Base-by-base conservation (phyloP, 2,329 filamentous ascomycete genomes). In the Harringtonia lauricola region DNA sequence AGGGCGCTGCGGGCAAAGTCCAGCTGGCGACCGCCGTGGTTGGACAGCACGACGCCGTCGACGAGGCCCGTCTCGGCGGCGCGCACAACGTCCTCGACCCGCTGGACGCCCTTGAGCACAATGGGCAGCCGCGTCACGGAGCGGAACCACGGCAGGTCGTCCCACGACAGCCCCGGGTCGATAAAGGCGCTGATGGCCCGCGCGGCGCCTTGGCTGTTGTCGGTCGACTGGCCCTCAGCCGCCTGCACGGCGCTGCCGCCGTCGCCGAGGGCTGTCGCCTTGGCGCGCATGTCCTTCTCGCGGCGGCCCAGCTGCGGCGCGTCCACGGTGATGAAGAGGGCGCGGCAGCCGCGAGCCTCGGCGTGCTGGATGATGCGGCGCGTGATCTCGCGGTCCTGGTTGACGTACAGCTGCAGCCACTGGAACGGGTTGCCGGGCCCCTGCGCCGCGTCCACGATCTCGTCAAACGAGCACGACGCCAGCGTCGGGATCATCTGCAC, bases 401-500 rank as follows among this genome's bases (percentile, higher is more conserved):
- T 98, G 54, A 98, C 86, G 65, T 95, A 94, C 1, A 98, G 77
- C 66, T 98, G 92, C 52, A 98, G 71, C 92, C 92, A 98, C 64
- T 96, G 92, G 5, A 88, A 79, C 30, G 50, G 45, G 63, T 95
- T 89, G 49, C 83, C 81, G 36, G 76, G 84, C 50, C 76, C 70
- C 29, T 36, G 44, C 26, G 73, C 76, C 17, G 89, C 92, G 61
- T 96, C 92, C 51, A 94, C 71, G 47, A 98, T 95, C 65, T 98
- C 90, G 66, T 98, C 92, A 56, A 98, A 95, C 1, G 88, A 92
- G 68, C 92, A 96, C 2, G 88, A 95, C 2, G 92, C 92, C 8
- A 98, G 73, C 3, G 92, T 98, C 2, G 92, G 92, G 49, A 98
- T 96, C 92, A 98, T 98, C 65, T 98, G 92, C 49, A 96, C 77